A percentile compares a stretch with the other conserved stretches of the same genome.
Evolutionary conservation across 768 basidiomycete genomes (phyloP).

Genomic region (Termitomyces bulborhizus): DNA sequence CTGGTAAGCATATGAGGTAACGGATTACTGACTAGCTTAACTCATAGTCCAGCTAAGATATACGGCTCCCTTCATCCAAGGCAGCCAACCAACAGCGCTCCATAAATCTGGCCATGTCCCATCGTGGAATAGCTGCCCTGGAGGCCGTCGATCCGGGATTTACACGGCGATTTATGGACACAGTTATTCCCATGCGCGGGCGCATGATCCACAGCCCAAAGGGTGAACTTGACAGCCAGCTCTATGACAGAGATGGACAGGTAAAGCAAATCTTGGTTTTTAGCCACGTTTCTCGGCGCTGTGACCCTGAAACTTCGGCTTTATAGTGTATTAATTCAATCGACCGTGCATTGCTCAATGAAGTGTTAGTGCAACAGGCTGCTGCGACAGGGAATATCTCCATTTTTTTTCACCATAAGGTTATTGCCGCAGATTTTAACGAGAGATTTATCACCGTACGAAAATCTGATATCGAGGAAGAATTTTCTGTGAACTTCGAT

Average conservation of each 20-base stretch:
- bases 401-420: slow-evolving; percentile 77
- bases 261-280: slow-evolving; percentile 45
- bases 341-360: slow-evolving; percentile 82
- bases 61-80: slow-evolving; percentile 67
- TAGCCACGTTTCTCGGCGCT: slow-evolving; percentile 5
- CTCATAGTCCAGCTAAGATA: slow-evolving; percentile 38
- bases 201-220: slow-evolving; percentile 86
- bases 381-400: slow-evolving; percentile 56
- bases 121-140: slow-evolving; percentile 86
- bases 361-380: slow-evolving; percentile 74
- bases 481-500: slow-evolving; percentile 54
- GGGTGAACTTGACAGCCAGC: slow-evolving; percentile 74
- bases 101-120: slow-evolving; percentile 94
- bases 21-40: background rate
- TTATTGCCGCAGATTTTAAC: slow-evolving; percentile 72
- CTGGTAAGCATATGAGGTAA: slow-evolving; percentile 39
- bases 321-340: slow-evolving; percentile 90
- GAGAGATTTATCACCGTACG: slow-evolving; percentile 46
- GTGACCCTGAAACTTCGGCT: slow-evolving; percentile 18
- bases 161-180: slow-evolving; percentile 64
- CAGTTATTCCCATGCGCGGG: slow-evolving; percentile 90
- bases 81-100: slow-evolving; percentile 70
- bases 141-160: slow-evolving; percentile 69
- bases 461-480: slow-evolving; percentile 35
- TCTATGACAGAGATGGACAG: slow-evolving; percentile 86